Base-by-base conservation (phyloP, 1,139 yeast species). In the Nakaseomyces kungkrabaensis region DNA sequence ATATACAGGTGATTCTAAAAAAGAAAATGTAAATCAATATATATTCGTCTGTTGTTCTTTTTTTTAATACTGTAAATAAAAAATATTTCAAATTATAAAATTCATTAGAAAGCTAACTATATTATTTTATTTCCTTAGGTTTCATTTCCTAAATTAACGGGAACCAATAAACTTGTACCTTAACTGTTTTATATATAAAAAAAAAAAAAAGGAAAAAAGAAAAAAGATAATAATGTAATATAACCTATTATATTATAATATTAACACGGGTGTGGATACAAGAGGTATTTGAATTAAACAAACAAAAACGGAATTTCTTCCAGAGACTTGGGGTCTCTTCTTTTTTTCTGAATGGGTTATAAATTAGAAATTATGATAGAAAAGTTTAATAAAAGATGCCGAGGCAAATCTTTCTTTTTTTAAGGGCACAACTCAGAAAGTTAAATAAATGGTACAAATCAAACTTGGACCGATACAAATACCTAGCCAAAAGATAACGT, bases 401-500 rank as follows among this genome's bases (percentile, higher is more conserved):
- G 17, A 26, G 5, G 17, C 11, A 3, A 17, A 17, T 17, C 22
- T 17, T 17, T 17, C 22, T 29, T 6, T 7, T 27, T 29, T 33
- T 33, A 5, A 33, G 36, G n/a, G 4, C n/a, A 33, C n/a, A 33
- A 33, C 36, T 58, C 66, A 90, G 60, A 85, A 88, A 4, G 89
- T 80, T 56, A 92, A 72, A 62, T 92, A 92, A 54, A 88, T 71
- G 1, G 95, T 81, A 65, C 96, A 86, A 71, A 90, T 80, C 60
- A 92, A 68, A 56, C 96, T 82, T 7, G 98, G 97, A 1, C 97
- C 97, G 9, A 85, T 75, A 48, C 88, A 82, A 50, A 92, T 84
- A 7, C 97, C 97, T 50, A 86, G 62, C 98, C 98, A 92, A 69
- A 95, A 92, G 17, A 88, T 72, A 45, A 81, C 77, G 62, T 87